Evolutionary conservation across 345 rosid genomes (phyloP).

Genomic region (Noccaea caerulescens): DNA sequence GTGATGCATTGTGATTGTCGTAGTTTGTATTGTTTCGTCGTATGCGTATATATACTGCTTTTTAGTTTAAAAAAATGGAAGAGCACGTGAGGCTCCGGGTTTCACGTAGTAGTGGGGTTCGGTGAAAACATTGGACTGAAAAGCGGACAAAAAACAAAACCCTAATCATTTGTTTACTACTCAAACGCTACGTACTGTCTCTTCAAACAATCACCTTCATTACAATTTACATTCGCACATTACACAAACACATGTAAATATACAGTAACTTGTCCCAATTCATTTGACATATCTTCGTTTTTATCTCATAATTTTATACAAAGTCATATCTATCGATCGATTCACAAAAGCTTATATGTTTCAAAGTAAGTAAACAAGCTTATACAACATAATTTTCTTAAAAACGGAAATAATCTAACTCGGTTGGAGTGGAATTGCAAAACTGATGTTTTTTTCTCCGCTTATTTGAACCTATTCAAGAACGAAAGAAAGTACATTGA

Average conservation of each 20-base stretch:
- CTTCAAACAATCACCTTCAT: conserved; percentile 28
- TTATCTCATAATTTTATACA: background rate
- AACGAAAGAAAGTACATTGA: conserved; percentile 9
- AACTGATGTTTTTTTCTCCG: background rate
- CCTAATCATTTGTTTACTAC: conserved; percentile 42
- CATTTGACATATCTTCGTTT: conserved; percentile 2
- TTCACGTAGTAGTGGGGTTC: conserved; percentile 52
- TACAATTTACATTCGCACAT: conserved; percentile 1
- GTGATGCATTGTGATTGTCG: conserved; percentile 30
- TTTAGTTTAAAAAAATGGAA: conserved; percentile 6
- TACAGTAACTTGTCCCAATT: conserved; percentile 6
- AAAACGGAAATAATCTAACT: background rate
- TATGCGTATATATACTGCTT: background rate
- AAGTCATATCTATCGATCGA: background rate
- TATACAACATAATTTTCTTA: background rate
- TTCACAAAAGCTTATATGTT: background rate
- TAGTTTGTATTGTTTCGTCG: conserved; percentile 15
- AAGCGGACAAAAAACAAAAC: conserved; percentile 38
- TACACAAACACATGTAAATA: background rate
- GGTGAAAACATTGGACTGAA: conserved; percentile 39
- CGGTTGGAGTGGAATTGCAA: background rate
- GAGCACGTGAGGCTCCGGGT: conserved; percentile 58
- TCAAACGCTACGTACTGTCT: conserved; percentile 33
- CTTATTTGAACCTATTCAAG: background rate
- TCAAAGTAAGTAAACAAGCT: background rate